phyloP scores from a whole-genome alignment of 2,329 filamentous ascomycete genomes.

The Aspergillus udagawae region DNA sequence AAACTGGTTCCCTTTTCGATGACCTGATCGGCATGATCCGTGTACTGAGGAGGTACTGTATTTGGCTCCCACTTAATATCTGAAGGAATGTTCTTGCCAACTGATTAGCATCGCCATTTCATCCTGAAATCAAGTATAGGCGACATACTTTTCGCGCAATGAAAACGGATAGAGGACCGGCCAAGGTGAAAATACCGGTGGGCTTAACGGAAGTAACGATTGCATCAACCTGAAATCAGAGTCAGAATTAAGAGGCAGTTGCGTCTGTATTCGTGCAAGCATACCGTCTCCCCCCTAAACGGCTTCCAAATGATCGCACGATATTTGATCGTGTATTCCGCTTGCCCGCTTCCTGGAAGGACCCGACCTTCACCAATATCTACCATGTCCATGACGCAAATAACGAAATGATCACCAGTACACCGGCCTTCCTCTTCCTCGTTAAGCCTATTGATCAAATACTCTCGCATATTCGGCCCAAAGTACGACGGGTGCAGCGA shows the following conservation, averaged over 20 bases:
- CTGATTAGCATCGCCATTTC: slow-evolving; percentile 12
- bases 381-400: slow-evolving; percentile 95
- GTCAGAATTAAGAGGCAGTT: slow-evolving; percentile 23
- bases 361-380: slow-evolving; percentile 93
- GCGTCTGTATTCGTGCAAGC: slow-evolving; percentile 29
- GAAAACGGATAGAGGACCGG: slow-evolving; percentile 47
- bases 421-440: slow-evolving; percentile 94
- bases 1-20: slow-evolving; percentile 94
- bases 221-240: slow-evolving; percentile 70
- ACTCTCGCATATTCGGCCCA: slow-evolving; percentile 84
- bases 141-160: slow-evolving; percentile 65
- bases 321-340: slow-evolving; percentile 92
- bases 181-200: slow-evolving; percentile 69
- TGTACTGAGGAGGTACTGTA: slow-evolving; percentile 93
- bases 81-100: slow-evolving; percentile 61
- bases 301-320: slow-evolving; percentile 96
- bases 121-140: slow-evolving; percentile 8
- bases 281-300: slow-evolving; percentile 95
- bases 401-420: slow-evolving; percentile 94
- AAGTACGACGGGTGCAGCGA: slow-evolving; percentile 97
- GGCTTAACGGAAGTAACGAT: slow-evolving; percentile 88
- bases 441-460: slow-evolving; percentile 83
- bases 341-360: slow-evolving; percentile 82
- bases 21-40: slow-evolving; percentile 87
- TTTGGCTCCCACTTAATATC: slow-evolving; percentile 95